Conservation (phyloP, 306 rosid genomes). For the Spatholobus suberectus region DNA sequence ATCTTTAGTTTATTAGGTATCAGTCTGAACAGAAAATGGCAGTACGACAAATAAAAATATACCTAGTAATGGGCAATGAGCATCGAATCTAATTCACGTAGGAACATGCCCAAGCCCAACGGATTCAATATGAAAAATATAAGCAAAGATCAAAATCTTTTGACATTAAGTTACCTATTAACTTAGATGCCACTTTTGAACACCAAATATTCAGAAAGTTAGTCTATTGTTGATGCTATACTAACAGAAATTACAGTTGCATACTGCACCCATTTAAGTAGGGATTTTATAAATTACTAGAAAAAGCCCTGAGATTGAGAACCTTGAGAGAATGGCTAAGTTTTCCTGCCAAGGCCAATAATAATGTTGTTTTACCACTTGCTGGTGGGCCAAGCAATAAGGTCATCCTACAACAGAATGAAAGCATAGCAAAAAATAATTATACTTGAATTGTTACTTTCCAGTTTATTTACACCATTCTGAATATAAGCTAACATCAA, state of each 20-base stretch:
- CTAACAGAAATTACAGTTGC: neutral
- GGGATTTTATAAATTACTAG: neutral
- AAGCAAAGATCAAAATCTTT: neutral
- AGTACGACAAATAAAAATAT: too few relatives aligned
- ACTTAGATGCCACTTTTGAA: constrained; percentile 5
- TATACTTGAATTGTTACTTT: neutral
- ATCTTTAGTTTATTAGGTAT: too few relatives aligned
- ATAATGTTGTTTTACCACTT: constrained; percentile 61
- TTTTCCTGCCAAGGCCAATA: constrained; percentile 61
- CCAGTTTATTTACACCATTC: neutral
- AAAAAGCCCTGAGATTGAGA: constrained; percentile 14
- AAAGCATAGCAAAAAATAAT: constrained; percentile 29
- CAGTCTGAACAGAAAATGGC: too few relatives aligned
- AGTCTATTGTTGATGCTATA: neutral
- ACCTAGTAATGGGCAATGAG: too few relatives aligned
- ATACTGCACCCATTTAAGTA: neutral
- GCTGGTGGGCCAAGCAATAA: constrained; percentile 64
- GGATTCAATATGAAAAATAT: too few relatives aligned
- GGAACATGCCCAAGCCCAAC: too few relatives aligned
- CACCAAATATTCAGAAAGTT: neutral
- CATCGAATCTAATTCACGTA: too few relatives aligned
- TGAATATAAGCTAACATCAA: constrained; percentile 19
- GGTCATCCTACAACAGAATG: constrained; percentile 54
- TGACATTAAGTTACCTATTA: neutral
- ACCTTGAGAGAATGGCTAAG: constrained; percentile 57